Base-by-base conservation (phyloP, 116 monocot genomes). In the Trichopus zeylanicus region DNA sequence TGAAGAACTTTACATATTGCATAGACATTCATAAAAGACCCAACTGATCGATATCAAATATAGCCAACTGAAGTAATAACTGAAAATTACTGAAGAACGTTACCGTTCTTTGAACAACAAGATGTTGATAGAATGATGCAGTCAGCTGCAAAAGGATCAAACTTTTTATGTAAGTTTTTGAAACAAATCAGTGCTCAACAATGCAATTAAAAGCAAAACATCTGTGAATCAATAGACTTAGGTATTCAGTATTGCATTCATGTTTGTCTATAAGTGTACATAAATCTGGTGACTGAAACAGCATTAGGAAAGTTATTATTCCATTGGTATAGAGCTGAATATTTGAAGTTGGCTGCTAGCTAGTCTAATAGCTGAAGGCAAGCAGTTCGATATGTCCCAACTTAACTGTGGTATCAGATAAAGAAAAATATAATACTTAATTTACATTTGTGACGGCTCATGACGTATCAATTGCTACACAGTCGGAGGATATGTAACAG, bases 91-190 rank as follows among this genome's bases (percentile, higher is more conserved):
- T 21, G 60, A 47, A 49, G 27, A 30, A 53, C 19, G 65, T 64
- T 72, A 92, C 87, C 77, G 79, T 87, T 87, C 92, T 78, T 84
- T 97, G 97, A 51, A 97, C 97, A 19, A 97, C 91, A 55, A 87
- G 30, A 75, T 97, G 97, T 48, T 91, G 97, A 82, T 87, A 97
- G 73, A 97, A 97, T 48, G 97, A 97, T 32, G 97, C 79, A 70
- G 77, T 73, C 21, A 91, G 38, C 97, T 88, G 88, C 60, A 74
- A 59, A 31, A 15, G 1, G 62, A 63, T 7, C n/a, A 58, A 58
- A 58, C 7, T n/a, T 15, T 15, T 42, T 42, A 16, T 3, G 42
- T 42, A 42, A 42, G 42, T n/a, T n/a, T 16, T 16, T 16, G 13
- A n/a, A 42, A 42, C 2, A 2, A 42, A 42, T 42, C 42, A 42